Conservation (phyloP, 2,329 filamentous ascomycete genomes). For the Scorias spongiosa region DNA sequence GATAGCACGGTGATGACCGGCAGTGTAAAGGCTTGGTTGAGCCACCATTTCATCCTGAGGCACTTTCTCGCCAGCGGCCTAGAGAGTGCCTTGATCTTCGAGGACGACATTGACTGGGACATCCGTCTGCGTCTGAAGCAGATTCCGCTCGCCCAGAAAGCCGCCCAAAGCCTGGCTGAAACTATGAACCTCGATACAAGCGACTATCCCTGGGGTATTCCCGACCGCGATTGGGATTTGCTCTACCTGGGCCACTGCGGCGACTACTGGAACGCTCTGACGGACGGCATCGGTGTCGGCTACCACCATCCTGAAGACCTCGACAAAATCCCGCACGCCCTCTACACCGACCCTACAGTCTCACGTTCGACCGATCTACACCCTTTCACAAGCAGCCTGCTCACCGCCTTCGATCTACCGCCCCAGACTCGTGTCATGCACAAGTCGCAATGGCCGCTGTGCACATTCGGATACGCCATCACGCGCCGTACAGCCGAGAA, state of each 20-base stretch:
- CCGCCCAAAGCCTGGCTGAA: slow-evolving; percentile 14
- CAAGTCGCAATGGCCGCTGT: slow-evolving; percentile 27
- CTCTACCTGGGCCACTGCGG: slow-evolving; percentile 30
- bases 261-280: slow-evolving; percentile 21
- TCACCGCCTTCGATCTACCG: slow-evolving; percentile 21
- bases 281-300: slow-evolving; percentile 22
- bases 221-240: slow-evolving; percentile 21
- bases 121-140: slow-evolving; percentile 27
- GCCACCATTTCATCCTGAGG: slow-evolving; percentile 17
- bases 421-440: slow-evolving; percentile 24
- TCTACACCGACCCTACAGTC: slow-evolving; percentile 24
- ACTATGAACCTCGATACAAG: slow-evolving; percentile 20
- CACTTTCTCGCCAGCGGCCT: slow-evolving; percentile 27
- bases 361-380: slow-evolving; percentile 22
- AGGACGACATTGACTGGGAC: slow-evolving; percentile 32
- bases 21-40: slow-evolving; percentile 25
- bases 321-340: slow-evolving; percentile 18
- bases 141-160: slow-evolving; percentile 16
- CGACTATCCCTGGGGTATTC: slow-evolving; percentile 21
- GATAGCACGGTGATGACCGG: slow-evolving; percentile 19
- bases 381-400: slow-evolving; percentile 23
- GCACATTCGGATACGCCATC: slow-evolving; percentile 29
- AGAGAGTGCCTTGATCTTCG: slow-evolving; percentile 28
- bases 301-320: slow-evolving; percentile 19
- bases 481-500: slow-evolving; percentile 21